Evolutionary conservation across 805 yeast genomes (phyloP).

Genomic region (Ogataea ramenticola): DNA sequence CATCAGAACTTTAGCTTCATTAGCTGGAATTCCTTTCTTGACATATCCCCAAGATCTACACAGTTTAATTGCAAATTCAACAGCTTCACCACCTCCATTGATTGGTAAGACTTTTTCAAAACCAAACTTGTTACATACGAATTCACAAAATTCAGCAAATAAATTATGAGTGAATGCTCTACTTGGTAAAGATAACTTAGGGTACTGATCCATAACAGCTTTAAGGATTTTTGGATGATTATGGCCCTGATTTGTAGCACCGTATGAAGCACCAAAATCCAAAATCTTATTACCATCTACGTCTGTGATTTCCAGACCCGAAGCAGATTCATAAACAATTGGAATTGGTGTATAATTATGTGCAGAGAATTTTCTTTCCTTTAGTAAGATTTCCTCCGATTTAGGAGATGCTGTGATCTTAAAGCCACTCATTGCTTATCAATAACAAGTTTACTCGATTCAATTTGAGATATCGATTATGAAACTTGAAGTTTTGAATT

Average conservation of each 20-base stretch:
- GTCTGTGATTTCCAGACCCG: constrained; percentile 16
- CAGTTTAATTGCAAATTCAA: constrained; percentile 32
- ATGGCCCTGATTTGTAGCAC: constrained; percentile 23
- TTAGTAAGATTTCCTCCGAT: constrained; percentile 8
- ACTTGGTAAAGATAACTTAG: constrained; percentile 23
- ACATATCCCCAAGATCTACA: constrained; percentile 25
- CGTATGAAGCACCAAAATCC: constrained; percentile 21
- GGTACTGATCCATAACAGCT: constrained; percentile 26
- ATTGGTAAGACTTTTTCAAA: constrained; percentile 23
- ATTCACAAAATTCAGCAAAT: constrained; percentile 18
- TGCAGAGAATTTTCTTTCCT: constrained; percentile 18
- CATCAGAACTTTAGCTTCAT: constrained; percentile 25
- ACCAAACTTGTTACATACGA: constrained; percentile 19
- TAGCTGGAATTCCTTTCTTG: constrained; percentile 20
- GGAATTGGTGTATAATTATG: constrained; percentile 23
- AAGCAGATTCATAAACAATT: constrained; percentile 16
- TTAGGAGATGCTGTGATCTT: constrained; percentile 12
- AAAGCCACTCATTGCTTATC: constrained; percentile 6
- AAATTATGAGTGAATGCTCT: constrained; percentile 19
- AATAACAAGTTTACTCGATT: no score
- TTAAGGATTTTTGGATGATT: constrained; percentile 20
- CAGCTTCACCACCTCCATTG: constrained; percentile 28
- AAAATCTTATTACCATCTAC: constrained; percentile 19
- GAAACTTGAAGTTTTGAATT: no score
- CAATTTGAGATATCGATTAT: no score